Percentiles rank a stretch among this genome's conserved stretches.
These are phyloP conservation scores for Cytospora chrysosperma DNA, from an alignment of 2,329 filamentous ascomycete genomes.

Conservation along the genomic window DNA sequence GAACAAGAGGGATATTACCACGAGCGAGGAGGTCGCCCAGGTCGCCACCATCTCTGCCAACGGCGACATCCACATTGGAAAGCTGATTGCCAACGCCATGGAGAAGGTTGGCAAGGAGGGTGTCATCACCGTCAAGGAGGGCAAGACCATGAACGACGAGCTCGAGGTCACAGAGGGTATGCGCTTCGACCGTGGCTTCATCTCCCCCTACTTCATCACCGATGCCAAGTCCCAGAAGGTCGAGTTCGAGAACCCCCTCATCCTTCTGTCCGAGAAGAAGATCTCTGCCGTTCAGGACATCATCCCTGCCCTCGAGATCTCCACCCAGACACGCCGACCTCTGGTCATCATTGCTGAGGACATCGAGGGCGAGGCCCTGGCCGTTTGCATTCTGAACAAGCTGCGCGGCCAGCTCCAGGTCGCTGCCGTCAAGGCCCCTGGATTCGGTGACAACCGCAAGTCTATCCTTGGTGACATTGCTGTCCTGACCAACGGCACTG, in stretches of 20 bases:
- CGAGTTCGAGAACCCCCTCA: conserved; percentile 98
- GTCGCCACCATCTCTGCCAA: conserved; percentile 98
- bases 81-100: conserved; percentile 97
- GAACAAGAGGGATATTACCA: conserved; percentile 98
- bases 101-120: conserved; percentile 99
- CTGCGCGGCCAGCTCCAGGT: conserved; percentile 99
- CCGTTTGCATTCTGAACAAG: conserved; percentile 99
- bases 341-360: conserved; percentile 99
- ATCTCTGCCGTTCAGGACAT: conserved; percentile 99
- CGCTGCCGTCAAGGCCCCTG: conserved; percentile 96
- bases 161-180: conserved; percentile 99
- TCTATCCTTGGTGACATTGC: conserved; percentile 96
- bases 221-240: conserved; percentile 98
- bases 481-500: conserved; percentile 92
- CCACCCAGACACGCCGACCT: conserved; percentile 90
- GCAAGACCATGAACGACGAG: conserved; percentile 97
- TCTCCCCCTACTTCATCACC: conserved; percentile 99
- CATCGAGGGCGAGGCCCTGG: conserved; percentile 96
- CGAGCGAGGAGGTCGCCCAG: conserved; percentile 93
- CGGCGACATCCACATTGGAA: conserved; percentile 90
- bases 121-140: conserved; percentile 99
- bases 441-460: conserved; percentile 99
- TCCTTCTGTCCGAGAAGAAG: conserved; percentile 99
- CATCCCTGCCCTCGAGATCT: conserved; percentile 94
- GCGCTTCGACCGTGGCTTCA: conserved; percentile 98